Base-by-base conservation (phyloP, 495 filamentous ascomycete species). In the Aspergillus nidulans region DNA sequence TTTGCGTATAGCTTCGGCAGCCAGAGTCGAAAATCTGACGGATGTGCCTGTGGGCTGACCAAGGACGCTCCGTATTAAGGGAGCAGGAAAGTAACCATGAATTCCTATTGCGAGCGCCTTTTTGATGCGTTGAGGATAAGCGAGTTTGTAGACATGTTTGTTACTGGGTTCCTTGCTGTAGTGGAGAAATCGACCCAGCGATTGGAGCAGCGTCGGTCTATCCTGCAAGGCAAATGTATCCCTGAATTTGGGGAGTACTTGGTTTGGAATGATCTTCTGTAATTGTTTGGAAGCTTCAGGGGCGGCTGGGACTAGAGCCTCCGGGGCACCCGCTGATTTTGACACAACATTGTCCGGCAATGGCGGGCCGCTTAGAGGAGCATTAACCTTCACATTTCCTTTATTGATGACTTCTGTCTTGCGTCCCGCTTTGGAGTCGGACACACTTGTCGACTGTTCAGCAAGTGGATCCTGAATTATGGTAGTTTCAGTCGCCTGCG, bases 41-140 rank as follows among this genome's bases (percentile, higher is more conserved):
- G 92, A 96, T 6, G 94, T 98, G 4, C 94, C 94, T 6, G 91
- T 97, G 0, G 94, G 94, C 58, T 97, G 95, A 2, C 94, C 94
- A 6, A 97, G 82, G 23, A 98, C 85, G 21, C 84, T 87, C 12
- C 92, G 85, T 25, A 98, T 78, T 36, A 94, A 77, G 0, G 86
- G 81, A 19, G 91, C 90, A 4, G 94, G 94, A 59, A 96, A 96
- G 56, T 91, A 91, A 5, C 94, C 94, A 70, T 98, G 94, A 16
- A 98, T 85, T 20, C 94, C 94, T 57, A 98, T 95, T 7, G 91
- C 91, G 10, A 98, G 72, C 20, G 92, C 92, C 57, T 83, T 88
- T 66, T 84, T 91, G 7, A 96, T 81, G 58, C 78, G 85, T 1
- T 83, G 85, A 5, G 84, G 79, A 24, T 88, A 79, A 34, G 80